Conservation (phyloP, 345 rosid species). For the Camelina laxa region DNA sequence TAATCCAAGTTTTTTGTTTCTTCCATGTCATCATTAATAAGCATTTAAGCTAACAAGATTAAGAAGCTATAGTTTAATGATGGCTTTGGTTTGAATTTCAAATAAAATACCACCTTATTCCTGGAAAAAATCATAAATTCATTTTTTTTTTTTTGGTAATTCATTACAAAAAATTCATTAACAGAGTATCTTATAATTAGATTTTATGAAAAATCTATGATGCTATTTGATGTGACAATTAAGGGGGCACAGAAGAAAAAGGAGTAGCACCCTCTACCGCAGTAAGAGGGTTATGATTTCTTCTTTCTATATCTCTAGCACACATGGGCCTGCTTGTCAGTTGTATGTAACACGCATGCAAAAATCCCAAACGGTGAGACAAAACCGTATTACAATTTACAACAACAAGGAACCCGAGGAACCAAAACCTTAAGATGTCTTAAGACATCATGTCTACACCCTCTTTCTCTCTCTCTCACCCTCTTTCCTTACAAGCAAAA, state of each 20-base stretch:
- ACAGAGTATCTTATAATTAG: background rate
- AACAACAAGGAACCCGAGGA: conserved; percentile 31
- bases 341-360: background rate
- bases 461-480: background rate
- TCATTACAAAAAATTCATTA: background rate
- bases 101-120: background rate
- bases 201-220: background rate
- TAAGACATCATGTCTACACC: background rate
- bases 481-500: conserved; percentile 23
- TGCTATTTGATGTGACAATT: background rate
- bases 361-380: conserved; percentile 22
- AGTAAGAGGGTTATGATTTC: background rate
- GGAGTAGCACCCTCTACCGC: background rate
- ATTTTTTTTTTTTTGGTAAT: background rate
- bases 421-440: conserved; percentile 24
- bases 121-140: background rate
- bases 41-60: background rate
- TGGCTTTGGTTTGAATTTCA: too few species aligned
- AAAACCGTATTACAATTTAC: conserved; percentile 39
- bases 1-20: background rate
- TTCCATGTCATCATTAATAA: background rate
- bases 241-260: background rate
- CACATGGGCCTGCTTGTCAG: background rate
- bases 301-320: too few species aligned
- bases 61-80: background rate